These are phyloP conservation scores for Acer campestre DNA, from an alignment of 345 rosid species.

Conservation along the genomic window DNA sequence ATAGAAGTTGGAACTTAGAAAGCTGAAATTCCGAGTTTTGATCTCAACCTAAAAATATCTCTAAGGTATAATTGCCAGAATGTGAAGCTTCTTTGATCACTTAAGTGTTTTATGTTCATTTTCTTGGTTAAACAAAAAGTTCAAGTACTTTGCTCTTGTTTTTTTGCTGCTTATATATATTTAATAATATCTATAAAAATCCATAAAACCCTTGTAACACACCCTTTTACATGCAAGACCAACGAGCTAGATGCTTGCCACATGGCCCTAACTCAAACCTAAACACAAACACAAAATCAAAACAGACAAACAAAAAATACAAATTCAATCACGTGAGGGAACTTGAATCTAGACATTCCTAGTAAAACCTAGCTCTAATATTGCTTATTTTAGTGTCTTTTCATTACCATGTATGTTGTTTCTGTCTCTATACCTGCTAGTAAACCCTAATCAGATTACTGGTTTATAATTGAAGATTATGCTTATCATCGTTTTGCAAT, in stretches of 20 bases:
- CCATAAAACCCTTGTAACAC: neutral
- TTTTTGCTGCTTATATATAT: neutral
- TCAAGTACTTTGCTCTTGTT: neutral
- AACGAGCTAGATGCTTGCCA: neutral
- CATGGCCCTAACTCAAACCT: neutral
- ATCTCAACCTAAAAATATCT: neutral
- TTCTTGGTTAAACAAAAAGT: neutral
- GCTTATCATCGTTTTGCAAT: constrained; percentile 4
- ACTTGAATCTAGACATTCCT: neutral
- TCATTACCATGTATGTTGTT: neutral
- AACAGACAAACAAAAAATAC: neutral
- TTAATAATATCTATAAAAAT: neutral
- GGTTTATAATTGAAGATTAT: neutral
- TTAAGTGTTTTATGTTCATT: neutral
- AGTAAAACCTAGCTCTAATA: neutral
- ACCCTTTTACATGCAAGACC: neutral
- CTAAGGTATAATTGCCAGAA: neutral
- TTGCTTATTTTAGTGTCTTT: constrained; percentile 1
- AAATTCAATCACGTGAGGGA: neutral
- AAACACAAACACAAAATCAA: neutral
- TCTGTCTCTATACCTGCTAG: neutral
- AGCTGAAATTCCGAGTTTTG: neutral
- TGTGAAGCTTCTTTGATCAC: neutral
- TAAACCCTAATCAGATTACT: neutral
- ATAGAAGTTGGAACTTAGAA: neutral